phyloP scores from a whole-genome alignment of 2,329 filamentous ascomycete species.

The Diaporthe vaccinii region DNA sequence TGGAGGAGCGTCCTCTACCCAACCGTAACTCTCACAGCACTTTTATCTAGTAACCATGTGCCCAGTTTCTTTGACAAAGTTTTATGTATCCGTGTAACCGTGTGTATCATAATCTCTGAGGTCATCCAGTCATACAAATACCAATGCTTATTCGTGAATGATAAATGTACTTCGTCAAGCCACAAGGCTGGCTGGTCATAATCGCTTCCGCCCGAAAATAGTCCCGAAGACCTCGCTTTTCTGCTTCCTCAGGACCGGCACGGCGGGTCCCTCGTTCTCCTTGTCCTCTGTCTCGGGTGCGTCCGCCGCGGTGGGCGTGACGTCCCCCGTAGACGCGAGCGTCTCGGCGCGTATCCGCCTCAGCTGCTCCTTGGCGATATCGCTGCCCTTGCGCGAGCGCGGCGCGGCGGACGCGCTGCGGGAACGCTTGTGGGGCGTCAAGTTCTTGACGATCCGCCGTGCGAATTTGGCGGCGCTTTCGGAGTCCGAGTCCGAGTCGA shows the following conservation, averaged over 20 bases:
- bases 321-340: background rate
- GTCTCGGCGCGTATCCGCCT: constrained; percentile 36
- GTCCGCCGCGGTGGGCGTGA: background rate
- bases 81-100: background rate
- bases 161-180: background rate
- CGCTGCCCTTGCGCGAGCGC: constrained; percentile 40
- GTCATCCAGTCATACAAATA: constrained; percentile 34
- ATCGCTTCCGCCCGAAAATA: constrained; percentile 29
- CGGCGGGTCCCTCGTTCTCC: background rate
- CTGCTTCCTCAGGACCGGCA: constrained; percentile 17
- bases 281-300: background rate
- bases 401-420: constrained; percentile 53
- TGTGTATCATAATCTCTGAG: background rate
- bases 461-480: constrained; percentile 50
- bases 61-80: background rate
- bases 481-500: constrained; percentile 58
- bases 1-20: background rate
- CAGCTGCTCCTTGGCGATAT: constrained; percentile 37
- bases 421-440: constrained; percentile 47
- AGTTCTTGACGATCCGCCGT: constrained; percentile 58
- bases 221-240: constrained; percentile 38
- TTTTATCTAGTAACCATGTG: background rate
- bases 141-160: constrained; percentile 11
- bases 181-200: background rate
- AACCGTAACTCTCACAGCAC: background rate